Evolutionary conservation across 2,329 filamentous ascomycete genomes (phyloP), one percentile per base, ranked within the genome.

Genomic region (Trichoderma asperellum): DNA sequence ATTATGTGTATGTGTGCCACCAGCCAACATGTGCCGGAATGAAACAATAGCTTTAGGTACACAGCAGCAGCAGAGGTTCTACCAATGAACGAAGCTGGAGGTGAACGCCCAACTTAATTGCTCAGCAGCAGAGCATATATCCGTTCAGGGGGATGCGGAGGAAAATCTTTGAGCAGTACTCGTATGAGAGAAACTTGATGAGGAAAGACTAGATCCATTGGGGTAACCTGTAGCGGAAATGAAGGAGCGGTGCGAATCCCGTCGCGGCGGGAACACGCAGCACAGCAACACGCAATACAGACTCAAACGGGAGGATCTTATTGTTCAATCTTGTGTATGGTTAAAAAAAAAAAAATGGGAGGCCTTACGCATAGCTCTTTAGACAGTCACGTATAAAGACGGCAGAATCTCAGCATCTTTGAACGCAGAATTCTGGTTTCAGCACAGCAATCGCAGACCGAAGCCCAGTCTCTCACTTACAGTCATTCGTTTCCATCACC

Each of bases 271-370:
- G 70, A 76, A 70, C 68, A 60, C 69, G 71, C 72, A 49, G 71
- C 72, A 70, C 72, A 49, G 71, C 72, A 70, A 60, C 72, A 71
- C 68, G 71, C 70, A 24, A 58, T 64, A 64, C 43, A 70, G 69
- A 67, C 67, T 65, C 32, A 34, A 43, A 67, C 61, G 59, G 70
- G 58, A 49, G 59, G 56, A 53, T 4, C 12, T 34, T 27, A 2
- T 35, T 57, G 52, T 35, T 47, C 2, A 32, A 49, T 27, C 4
- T 24, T 70, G 74, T 74, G 69, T 70, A 75, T 65, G 59, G 66
- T 68, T 27, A 24, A 24, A 24, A 24, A 24, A 24, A 24, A 24
- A 24, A 24, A 24, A n/a, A 32, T 49, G 29, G 56, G 64, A 67
- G 62, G 62, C 62, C 62, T 37, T 37, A 12, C 29, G 12, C n/a